phyloP scores from a whole-genome alignment of 208 protist genomes.

The Histomonas meleagridis region DNA sequence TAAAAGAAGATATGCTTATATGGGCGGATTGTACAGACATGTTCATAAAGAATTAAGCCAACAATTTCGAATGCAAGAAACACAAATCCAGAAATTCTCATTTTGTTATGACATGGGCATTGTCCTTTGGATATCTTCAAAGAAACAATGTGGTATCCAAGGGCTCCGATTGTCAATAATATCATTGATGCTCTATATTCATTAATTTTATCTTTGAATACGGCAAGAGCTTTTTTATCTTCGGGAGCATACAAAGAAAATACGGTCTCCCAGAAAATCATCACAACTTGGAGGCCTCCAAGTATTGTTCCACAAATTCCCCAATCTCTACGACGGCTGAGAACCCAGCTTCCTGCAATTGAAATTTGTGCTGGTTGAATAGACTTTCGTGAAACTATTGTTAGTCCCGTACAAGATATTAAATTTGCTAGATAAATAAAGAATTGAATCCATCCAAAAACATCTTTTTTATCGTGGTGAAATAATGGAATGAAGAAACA shows the following conservation, averaged over 20 bases:
- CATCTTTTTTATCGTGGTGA: not conserved
- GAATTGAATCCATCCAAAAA: not conserved
- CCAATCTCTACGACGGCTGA: not conserved
- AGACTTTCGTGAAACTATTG: not conserved
- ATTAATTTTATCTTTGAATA: not conserved
- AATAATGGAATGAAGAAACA: not conserved
- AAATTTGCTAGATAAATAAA: not conserved
- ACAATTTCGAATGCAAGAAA: too few species aligned
- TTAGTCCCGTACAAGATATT: not conserved
- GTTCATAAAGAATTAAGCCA: too few species aligned
- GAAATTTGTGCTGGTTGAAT: not conserved
- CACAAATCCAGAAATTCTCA: too few species aligned
- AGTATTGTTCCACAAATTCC: not conserved
- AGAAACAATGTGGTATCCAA: not conserved
- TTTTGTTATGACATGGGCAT: not conserved
- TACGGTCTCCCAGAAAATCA: not conserved
- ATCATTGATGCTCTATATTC: not conserved
- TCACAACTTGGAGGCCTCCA: not conserved
- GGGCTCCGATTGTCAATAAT: not conserved
- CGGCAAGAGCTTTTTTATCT: not conserved
- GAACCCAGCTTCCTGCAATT: not conserved
- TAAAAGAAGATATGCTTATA: too few species aligned
- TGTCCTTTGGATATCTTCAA: not conserved
- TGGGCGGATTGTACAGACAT: too few species aligned
- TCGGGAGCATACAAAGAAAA: not conserved